phyloP scores from a whole-genome alignment of 305 asterid genomes.

The Ajuga reptans region DNA sequence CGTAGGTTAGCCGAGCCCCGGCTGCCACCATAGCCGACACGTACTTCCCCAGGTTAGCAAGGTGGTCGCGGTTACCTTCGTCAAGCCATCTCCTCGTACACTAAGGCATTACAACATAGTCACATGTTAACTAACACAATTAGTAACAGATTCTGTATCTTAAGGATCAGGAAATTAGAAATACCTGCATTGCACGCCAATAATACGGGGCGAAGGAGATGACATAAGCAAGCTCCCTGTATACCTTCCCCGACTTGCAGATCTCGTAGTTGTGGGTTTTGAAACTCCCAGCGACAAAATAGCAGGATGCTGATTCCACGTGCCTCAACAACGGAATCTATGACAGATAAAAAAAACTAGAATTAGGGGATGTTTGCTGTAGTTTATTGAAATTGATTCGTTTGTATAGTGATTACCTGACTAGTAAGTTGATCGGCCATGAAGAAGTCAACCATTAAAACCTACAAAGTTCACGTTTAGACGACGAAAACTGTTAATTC shows the following conservation, averaged over 20 bases:
- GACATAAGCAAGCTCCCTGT: constrained; percentile 70
- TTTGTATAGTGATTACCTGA: constrained; percentile 43
- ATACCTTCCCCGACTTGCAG: constrained; percentile 67
- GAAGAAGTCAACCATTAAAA: constrained; percentile 84
- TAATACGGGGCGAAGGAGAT: constrained; percentile 88
- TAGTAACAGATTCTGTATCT: background rate
- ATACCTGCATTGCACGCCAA: constrained; percentile 98
- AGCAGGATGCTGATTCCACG: constrained; percentile 77
- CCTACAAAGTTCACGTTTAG: constrained; percentile 26
- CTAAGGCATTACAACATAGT: constrained; percentile 22
- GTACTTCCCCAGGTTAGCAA: constrained; percentile 81
- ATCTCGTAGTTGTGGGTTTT: constrained; percentile 47
- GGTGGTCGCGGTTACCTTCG: constrained; percentile 55
- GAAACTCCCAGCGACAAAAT: constrained; percentile 59
- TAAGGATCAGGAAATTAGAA: background rate
- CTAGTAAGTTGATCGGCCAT: constrained; percentile 99
- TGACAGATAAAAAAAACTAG: background rate
- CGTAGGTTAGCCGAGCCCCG: constrained; percentile 73
- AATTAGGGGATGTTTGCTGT: background rate
- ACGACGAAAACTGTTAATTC: background rate
- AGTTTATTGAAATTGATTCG: background rate
- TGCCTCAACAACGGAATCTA: constrained; percentile 84
- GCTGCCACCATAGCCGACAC: constrained; percentile 96
- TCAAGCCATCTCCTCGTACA: constrained; percentile 87
- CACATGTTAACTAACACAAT: background rate